Percentiles rank a stretch among this genome's conserved stretches.
Conservation (phyloP, 129 eudicot species). For the Ambrosia artemisiifolia region DNA sequence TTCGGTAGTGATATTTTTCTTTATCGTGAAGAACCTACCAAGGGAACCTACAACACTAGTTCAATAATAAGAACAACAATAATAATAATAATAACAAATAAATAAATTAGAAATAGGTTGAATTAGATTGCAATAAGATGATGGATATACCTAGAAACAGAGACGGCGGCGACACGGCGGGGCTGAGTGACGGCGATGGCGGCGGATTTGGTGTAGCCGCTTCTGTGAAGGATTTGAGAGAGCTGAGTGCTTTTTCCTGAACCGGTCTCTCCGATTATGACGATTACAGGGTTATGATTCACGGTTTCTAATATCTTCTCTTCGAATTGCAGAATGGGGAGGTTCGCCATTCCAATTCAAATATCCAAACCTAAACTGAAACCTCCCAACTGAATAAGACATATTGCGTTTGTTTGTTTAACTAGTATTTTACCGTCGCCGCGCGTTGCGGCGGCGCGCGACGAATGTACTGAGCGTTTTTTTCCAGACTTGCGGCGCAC, state of each 20-base stretch:
- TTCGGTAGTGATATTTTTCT: no score
- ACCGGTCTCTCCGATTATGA: conserved; percentile 87
- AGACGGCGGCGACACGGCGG: conserved; percentile 95
- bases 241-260: conserved; percentile 98
- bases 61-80: no score
- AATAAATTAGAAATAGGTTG: background rate
- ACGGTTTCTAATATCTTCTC: conserved; percentile 70
- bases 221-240: conserved; percentile 76
- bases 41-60: no score
- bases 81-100: background rate
- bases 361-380: no score
- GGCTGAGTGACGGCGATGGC: conserved; percentile 94
- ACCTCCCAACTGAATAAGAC: no score
- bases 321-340: conserved; percentile 83
- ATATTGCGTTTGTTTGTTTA: no score
- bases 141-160: conserved; percentile 59
- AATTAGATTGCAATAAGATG: background rate
- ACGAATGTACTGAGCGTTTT: no score
- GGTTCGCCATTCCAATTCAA: conserved; percentile 38
- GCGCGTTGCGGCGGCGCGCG: no score
- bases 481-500: no score
- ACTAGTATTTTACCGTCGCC: no score
- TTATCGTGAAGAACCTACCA: no score
- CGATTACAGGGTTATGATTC: conserved; percentile 58
- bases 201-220: conserved; percentile 70